These are phyloP conservation scores for Pelargonium nanum DNA, from an alignment of 345 rosid species.

Conservation along the genomic window DNA sequence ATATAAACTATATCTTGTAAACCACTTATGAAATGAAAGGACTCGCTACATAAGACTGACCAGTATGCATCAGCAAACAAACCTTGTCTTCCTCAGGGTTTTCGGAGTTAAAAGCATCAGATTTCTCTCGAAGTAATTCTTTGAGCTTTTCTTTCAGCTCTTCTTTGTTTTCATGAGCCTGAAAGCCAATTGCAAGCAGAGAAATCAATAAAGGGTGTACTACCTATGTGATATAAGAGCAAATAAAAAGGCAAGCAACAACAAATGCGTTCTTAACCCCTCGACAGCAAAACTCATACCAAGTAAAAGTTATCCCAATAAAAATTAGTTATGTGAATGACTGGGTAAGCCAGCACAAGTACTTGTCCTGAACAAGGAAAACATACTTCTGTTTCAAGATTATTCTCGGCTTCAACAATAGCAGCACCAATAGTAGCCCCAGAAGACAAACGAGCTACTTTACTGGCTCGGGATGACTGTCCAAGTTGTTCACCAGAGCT, in stretches of 20 bases:
- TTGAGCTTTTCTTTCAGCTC: slow-evolving; percentile 67
- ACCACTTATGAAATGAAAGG: not conserved
- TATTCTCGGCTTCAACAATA: slow-evolving; percentile 64
- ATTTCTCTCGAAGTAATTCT: slow-evolving; percentile 51
- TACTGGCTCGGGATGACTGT: slow-evolving; percentile 21
- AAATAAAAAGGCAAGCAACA: not conserved
- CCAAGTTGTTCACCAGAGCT: not conserved
- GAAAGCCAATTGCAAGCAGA: slow-evolving; percentile 8
- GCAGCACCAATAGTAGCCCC: slow-evolving; percentile 59
- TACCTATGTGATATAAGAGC: slow-evolving; percentile 1
- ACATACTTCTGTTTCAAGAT: slow-evolving; percentile 76
- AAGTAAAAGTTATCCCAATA: too few species aligned
- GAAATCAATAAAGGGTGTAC: not conserved
- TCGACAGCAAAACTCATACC: too few species aligned
- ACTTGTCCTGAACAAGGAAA: slow-evolving; percentile 34
- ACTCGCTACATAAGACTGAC: not conserved
- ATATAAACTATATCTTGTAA: not conserved
- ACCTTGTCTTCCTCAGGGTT: slow-evolving; percentile 76
- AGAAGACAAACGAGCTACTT: slow-evolving; percentile 42
- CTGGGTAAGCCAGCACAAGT: slow-evolving; percentile 7
- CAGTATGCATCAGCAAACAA: slow-evolving; percentile 3
- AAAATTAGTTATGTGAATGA: not conserved
- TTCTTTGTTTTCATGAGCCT: slow-evolving; percentile 53
- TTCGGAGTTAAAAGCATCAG: slow-evolving; percentile 57
- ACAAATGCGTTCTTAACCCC: not conserved